A percentile compares a stretch with the other conserved stretches of the same genome.
These are phyloP conservation scores for Pestalotiopsis sp. DNA, from an alignment of 2,329 filamentous ascomycete genomes.

Conservation along the genomic window DNA sequence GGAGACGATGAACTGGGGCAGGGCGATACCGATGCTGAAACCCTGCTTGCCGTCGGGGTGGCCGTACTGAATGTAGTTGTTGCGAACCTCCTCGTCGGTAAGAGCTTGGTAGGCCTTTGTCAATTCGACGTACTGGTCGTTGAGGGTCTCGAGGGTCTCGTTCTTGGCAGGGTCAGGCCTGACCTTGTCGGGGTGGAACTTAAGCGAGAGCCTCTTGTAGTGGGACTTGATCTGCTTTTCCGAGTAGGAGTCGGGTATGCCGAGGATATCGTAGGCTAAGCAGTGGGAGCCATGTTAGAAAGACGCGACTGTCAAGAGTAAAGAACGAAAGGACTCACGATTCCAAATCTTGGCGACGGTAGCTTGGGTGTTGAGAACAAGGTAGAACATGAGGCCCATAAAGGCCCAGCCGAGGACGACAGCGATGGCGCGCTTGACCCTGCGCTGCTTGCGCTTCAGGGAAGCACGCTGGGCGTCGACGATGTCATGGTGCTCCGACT, in stretches of 20 bases:
- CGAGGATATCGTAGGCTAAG: constrained; percentile 67
- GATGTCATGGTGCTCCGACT: constrained; percentile 79
- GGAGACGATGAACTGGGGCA: constrained; percentile 89
- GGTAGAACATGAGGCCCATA: constrained; percentile 89
- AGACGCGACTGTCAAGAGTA: neutral
- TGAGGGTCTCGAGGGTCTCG: constrained; percentile 82
- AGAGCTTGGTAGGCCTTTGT: constrained; percentile 98
- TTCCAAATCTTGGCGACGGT: constrained; percentile 84
- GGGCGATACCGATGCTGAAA: constrained; percentile 94
- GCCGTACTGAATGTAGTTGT: constrained; percentile 94
- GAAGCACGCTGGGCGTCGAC: constrained; percentile 81
- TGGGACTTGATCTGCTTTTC: constrained; percentile 92
- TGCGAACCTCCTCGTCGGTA: constrained; percentile 94
- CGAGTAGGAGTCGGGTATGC: constrained; percentile 78
- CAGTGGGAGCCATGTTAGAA: neutral
- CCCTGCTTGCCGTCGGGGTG: constrained; percentile 98
- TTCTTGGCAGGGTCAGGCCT: constrained; percentile 82
- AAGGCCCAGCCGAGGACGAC: constrained; percentile 77
- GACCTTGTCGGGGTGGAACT: constrained; percentile 91
- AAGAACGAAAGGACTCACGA: constrained; percentile 60
- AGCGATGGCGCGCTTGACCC: constrained; percentile 79
- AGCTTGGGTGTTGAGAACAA: constrained; percentile 78
- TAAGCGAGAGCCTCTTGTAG: constrained; percentile 84
- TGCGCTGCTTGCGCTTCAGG: constrained; percentile 87
- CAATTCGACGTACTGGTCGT: constrained; percentile 88